phyloP scores from a whole-genome alignment of 1,284 basidiomycete genomes.

The Trametes hirsuta region DNA sequence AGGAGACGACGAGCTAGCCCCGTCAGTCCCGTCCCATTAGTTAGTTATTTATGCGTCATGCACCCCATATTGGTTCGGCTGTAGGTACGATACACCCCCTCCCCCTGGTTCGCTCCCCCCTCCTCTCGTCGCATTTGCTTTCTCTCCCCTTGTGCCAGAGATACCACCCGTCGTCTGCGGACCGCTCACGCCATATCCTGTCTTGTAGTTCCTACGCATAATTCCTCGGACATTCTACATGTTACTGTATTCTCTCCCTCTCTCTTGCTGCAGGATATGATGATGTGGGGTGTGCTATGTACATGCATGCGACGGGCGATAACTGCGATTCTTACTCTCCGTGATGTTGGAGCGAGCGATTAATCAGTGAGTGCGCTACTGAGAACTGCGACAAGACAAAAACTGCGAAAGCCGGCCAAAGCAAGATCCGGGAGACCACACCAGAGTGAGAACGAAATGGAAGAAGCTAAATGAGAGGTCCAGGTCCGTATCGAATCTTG shows the following conservation, averaged over 20 bases:
- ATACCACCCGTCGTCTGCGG: conserved; percentile 26
- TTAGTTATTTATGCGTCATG: conserved; percentile 25
- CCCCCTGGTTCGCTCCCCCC: not conserved
- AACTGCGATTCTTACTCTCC: conserved; percentile 2
- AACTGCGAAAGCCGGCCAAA: conserved; percentile 14
- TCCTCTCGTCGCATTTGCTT: conserved; percentile 21
- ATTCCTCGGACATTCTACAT: conserved; percentile 30
- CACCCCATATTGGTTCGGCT: conserved; percentile 19
- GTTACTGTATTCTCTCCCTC: conserved; percentile 33
- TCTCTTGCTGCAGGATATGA: conserved; percentile 25
- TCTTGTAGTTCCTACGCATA: conserved; percentile 23
- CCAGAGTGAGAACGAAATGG: not conserved
- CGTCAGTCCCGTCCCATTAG: not conserved
- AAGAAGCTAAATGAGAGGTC: not conserved
- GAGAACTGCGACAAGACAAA: not conserved
- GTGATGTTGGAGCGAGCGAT: not conserved
- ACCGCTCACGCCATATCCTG: conserved; percentile 13
- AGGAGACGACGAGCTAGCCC: conserved; percentile 19
- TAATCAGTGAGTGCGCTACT: not conserved
- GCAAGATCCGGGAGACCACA: conserved; percentile 7
- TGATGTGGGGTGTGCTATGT: conserved; percentile 14
- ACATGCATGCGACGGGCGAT: not conserved
- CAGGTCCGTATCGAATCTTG: conserved; percentile 1
- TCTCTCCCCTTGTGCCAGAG: conserved; percentile 10
- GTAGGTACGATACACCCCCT: conserved; percentile 14